These are phyloP conservation scores for Notholithocarpus densiflorus DNA, from an alignment of 306 rosid species.

Conservation along the genomic window DNA sequence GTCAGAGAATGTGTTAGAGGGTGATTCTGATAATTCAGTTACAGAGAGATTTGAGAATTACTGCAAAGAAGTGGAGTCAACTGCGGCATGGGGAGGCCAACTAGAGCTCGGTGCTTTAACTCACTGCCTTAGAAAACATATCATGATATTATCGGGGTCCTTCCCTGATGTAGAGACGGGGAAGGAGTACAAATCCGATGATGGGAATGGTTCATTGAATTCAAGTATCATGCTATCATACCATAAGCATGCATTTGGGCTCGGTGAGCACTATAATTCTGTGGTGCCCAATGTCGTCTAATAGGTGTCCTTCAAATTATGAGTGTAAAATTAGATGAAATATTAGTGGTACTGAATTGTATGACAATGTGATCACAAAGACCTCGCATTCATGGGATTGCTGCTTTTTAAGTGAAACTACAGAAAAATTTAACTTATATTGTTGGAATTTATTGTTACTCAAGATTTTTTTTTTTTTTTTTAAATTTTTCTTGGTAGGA, in stretches of 20 bases:
- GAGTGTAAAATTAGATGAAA: not conserved
- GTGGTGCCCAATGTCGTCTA: constrained; percentile 57
- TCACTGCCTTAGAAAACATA: constrained; percentile 74
- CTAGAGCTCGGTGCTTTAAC: constrained; percentile 91
- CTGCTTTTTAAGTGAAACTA: not conserved
- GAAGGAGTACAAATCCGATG: constrained; percentile 67
- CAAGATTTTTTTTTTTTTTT: too few relatives aligned
- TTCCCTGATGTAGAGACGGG: constrained; percentile 99
- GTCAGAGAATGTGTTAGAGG: constrained; percentile 55
- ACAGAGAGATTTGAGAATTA: constrained; percentile 66
- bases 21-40: constrained; percentile 43
- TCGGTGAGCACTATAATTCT: constrained; percentile 92
- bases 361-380: not conserved
- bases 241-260: constrained; percentile 93
- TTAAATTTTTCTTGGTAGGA: too few relatives aligned
- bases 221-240: constrained; percentile 73
- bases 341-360: not conserved
- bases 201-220: constrained; percentile 25
- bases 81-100: constrained; percentile 98
- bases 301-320: constrained; percentile 8
- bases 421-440: not conserved
- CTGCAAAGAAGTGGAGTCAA: constrained; percentile 83
- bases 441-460: not conserved
- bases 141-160: constrained; percentile 86
- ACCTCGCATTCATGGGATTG: not conserved